phyloP scores from a whole-genome alignment of 495 filamentous ascomycete species.

The Opeltia flavorubescens region DNA sequence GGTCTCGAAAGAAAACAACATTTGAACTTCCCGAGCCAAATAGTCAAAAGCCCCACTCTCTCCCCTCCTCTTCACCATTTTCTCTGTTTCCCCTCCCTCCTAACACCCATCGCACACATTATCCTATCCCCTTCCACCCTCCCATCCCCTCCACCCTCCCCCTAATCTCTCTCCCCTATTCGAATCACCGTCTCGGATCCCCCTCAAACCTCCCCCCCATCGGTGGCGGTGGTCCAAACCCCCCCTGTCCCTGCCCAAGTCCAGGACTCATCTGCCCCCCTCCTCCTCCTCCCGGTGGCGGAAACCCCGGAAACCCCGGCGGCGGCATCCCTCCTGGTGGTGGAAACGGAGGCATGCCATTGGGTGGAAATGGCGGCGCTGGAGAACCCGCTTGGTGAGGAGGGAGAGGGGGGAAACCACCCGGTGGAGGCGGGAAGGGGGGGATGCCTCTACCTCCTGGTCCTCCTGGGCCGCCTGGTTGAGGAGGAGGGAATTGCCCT shows the following conservation, averaged over 20 bases:
- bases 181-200: slow-evolving; percentile 3
- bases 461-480: slow-evolving; percentile 24
- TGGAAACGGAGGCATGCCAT: slow-evolving; percentile 48
- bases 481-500: slow-evolving; percentile 32
- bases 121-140: slow-evolving; percentile 11
- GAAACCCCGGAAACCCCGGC: slow-evolving; percentile 23
- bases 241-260: slow-evolving; percentile 13
- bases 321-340: slow-evolving; percentile 45
- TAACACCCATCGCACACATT: too few relatives aligned
- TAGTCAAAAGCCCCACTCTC: too few relatives aligned
- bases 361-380: slow-evolving; percentile 27
- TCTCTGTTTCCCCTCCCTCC: too few relatives aligned
- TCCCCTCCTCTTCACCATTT: background rate
- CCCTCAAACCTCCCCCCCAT: slow-evolving; percentile 8
- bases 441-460: slow-evolving; percentile 49
- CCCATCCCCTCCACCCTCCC: too few relatives aligned
- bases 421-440: too few relatives aligned
- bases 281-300: slow-evolving; percentile 23
- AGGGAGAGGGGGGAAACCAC: slow-evolving; percentile 48
- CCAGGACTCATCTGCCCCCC: slow-evolving; percentile 20
- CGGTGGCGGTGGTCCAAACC: slow-evolving; percentile 18
- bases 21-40: too few relatives aligned
- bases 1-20: too few relatives aligned
- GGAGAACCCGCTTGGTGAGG: slow-evolving; percentile 21
- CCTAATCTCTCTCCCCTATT: background rate